These are phyloP conservation scores for Haplosporangium sp. DNA, from an alignment of 371 early-diverging fungal genomes.

Conservation along the genomic window DNA sequence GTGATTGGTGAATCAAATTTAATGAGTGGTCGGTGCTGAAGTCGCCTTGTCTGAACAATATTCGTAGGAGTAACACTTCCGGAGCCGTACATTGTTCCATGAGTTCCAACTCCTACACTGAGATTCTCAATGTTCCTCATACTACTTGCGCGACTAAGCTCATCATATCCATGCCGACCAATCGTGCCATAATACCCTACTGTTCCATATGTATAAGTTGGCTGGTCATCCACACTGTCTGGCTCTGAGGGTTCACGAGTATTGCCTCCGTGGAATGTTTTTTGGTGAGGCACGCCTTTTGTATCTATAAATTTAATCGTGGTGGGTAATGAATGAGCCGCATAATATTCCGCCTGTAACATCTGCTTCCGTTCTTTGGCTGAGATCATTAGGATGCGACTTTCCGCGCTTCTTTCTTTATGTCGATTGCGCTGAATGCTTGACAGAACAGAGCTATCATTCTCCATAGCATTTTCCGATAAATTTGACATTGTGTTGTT, in stretches of 20 bases:
- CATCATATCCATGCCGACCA: conserved; percentile 7
- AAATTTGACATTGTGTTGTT: neutral
- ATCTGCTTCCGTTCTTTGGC: conserved; percentile 44
- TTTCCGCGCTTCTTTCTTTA: conserved; percentile 7
- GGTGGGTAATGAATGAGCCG: conserved; percentile 26
- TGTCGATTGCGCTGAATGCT: conserved; percentile 16
- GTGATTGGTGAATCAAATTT: conserved; percentile 27
- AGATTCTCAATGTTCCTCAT: neutral
- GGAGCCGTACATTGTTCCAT: conserved; percentile 30
- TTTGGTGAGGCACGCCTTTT: conserved; percentile 30
- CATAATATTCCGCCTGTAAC: conserved; percentile 49
- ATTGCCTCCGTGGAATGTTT: conserved; percentile 10
- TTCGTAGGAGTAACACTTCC: neutral
- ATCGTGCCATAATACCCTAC: conserved; percentile 34
- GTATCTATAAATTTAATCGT: conserved; percentile 44
- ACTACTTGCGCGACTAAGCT: conserved; percentile 7
- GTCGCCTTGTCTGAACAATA: conserved; percentile 20
- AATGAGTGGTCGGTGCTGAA: conserved; percentile 31
- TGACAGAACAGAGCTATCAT: conserved; percentile 8
- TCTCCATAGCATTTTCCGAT: neutral
- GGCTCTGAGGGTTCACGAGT: conserved; percentile 1
- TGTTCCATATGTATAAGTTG: conserved; percentile 15
- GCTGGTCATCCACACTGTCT: neutral
- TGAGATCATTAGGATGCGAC: conserved; percentile 27
- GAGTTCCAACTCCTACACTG: conserved; percentile 9